Percentiles rank a stretch among this genome's conserved stretches.
Evolutionary conservation across 2,329 filamentous ascomycete genomes (phyloP).

Genomic region (Clarireedia monteithiana): DNA sequence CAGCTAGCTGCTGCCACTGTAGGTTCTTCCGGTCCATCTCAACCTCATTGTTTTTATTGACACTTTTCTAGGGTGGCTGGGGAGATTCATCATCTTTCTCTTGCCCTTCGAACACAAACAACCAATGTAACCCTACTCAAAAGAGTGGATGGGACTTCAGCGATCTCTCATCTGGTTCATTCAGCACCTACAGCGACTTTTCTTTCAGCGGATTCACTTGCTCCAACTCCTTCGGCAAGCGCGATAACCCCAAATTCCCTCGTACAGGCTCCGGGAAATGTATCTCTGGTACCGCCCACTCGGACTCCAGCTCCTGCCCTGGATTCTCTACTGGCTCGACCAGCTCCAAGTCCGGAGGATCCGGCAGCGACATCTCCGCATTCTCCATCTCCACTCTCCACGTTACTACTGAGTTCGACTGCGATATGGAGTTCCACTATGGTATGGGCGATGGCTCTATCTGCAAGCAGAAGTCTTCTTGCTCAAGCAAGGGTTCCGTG

Average conservation of each 20-base stretch:
- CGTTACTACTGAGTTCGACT: conserved; percentile 66
- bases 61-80: conserved; percentile 34
- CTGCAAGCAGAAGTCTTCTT: conserved; percentile 71
- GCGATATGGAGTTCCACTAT: conserved; percentile 79
- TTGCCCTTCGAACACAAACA: conserved; percentile 65
- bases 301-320: conserved; percentile 41
- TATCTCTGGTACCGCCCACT: conserved; percentile 46
- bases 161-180: conserved; percentile 50
- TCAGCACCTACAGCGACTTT: conserved; percentile 64
- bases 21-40: conserved; percentile 4
- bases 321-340: conserved; percentile 47
- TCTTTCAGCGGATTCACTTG: conserved; percentile 68
- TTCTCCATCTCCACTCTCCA: conserved; percentile 75
- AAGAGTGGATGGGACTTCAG: conserved; percentile 64
- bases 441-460: conserved; percentile 72
- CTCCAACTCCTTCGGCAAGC: conserved; percentile 51
- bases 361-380: conserved; percentile 33
- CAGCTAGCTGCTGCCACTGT: conserved; percentile 38
- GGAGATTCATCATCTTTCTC: conserved; percentile 47
- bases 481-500: conserved; percentile 58
- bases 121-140: conserved; percentile 68
- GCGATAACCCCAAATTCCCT: conserved; percentile 40
- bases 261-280: conserved; percentile 38
- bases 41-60: conserved; percentile 11
- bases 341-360: background rate